Evolutionary conservation across 305 asterid genomes (phyloP).

Genomic region (Rubia tinctorum): DNA sequence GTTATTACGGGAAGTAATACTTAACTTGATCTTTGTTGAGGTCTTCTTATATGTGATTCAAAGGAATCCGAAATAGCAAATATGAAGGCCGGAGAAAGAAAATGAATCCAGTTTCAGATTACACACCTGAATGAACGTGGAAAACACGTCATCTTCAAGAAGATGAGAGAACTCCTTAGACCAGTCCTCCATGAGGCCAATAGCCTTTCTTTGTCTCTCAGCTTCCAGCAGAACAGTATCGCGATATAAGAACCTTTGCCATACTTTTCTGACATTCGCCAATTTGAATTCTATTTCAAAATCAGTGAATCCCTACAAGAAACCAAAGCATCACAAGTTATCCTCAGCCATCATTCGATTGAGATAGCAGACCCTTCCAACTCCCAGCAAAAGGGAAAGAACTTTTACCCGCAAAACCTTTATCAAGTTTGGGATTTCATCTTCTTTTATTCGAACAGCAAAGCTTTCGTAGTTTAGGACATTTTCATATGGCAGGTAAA

Average conservation of each 20-base stretch:
- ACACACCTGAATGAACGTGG: constrained; percentile 81
- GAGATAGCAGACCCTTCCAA: not conserved
- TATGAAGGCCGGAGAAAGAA: not conserved
- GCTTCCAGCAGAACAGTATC: constrained; percentile 89
- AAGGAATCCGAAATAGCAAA: too few relatives aligned
- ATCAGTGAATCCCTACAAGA: constrained; percentile 59
- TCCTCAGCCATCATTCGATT: constrained; percentile 2
- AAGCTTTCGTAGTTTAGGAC: constrained; percentile 79
- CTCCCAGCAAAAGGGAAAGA: constrained; percentile 16
- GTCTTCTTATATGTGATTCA: too few relatives aligned
- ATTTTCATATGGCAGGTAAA: constrained; percentile 90
- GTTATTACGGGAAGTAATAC: too few relatives aligned
- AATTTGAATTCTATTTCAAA: constrained; percentile 70
- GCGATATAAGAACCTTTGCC: constrained; percentile 92
- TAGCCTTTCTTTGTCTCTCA: constrained; percentile 59
- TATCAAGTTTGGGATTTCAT: constrained; percentile 76
- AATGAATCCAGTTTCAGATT: not conserved
- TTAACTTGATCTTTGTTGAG: too few relatives aligned
- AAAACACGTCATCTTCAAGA: constrained; percentile 65
- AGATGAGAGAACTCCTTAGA: constrained; percentile 53
- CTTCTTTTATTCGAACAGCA: constrained; percentile 86
- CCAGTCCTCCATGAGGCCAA: constrained; percentile 62
- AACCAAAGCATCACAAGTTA: constrained; percentile 19
- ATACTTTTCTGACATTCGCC: constrained; percentile 72
- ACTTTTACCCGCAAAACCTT: constrained; percentile 70